Base-by-base conservation (phyloP, 1,284 basidiomycete genomes). In the Hypsizygus ulmarius region DNA sequence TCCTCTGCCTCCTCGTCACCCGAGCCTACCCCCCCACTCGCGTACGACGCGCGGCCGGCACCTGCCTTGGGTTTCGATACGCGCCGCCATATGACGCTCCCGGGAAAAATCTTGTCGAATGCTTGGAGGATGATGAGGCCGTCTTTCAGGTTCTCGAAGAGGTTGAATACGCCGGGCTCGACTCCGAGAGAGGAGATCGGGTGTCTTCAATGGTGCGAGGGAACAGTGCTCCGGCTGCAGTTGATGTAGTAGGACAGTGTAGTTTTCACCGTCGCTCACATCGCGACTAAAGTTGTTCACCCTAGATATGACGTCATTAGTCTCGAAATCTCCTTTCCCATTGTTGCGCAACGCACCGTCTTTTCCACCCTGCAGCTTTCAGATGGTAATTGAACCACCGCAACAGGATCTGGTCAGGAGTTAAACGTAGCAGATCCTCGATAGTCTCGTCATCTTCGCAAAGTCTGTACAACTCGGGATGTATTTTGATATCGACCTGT, bases 351-450 rank as follows among this genome's bases (percentile, higher is more conserved):
- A 67, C 66, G 15, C 60, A 92, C 90, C 83, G 79, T 64, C 90
- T 75, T 47, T 87, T 79, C 90, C 93, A 97, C 6, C 89, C 89
- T 29, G 96, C 97, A 6, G 91, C 90, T 68, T 97, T 98, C 55
- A 99, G 73, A 69, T 99, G 97, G 69, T 91, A 99, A 71, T 99
- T 99, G 75, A 99, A 97, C 96, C 96, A 99, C 47, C 96, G 78
- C 30, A 99, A 70, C 35, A 99, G 72, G 59, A 99, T 97, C 71
- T 99, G 96, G 66, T 99, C 97, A 2, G 94, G 95, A 5, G 96
- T 97, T 58, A 99, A 70, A 50, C 90, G 79, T 51, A 99, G 75
- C 53, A 99, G 84, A 68, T 97, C 95, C 39, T 99, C 96, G 55
- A 99, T 82, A 0, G 94, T 97, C 77, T 99, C 96, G 33, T 82